Evolutionary conservation across 2,329 filamentous ascomycete genomes (phyloP).

Genomic region (Aspergillus awamori): DNA sequence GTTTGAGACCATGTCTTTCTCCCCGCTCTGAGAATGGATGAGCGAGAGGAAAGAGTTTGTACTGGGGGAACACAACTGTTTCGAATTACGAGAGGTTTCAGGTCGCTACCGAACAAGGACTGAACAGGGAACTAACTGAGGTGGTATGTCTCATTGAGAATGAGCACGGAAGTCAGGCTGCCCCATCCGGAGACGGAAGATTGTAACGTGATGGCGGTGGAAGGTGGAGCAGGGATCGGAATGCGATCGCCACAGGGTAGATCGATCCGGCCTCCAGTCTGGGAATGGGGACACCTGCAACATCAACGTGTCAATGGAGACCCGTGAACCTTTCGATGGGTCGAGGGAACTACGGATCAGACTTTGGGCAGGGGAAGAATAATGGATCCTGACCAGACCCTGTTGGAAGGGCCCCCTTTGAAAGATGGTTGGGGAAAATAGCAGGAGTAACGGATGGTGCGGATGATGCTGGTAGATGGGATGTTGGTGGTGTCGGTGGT

Average conservation of each 20-base stretch:
- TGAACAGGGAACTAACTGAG: slow-evolving; percentile 11
- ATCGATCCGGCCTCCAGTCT: slow-evolving; percentile 12
- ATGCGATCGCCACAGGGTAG: slow-evolving; percentile 18
- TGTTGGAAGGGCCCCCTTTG: not conserved
- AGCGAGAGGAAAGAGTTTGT: not conserved
- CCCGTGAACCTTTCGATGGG: not conserved
- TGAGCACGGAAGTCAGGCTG: not conserved
- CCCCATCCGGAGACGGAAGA: not conserved
- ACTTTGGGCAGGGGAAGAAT: not conserved
- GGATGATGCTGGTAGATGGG: not conserved
- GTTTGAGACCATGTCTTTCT: slow-evolving; percentile 18
- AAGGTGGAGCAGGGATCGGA: slow-evolving; percentile 16
- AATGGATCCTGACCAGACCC: slow-evolving; percentile 6
- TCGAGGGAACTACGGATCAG: slow-evolving; percentile 1
- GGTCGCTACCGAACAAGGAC: not conserved
- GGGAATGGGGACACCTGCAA: slow-evolving; percentile 11
- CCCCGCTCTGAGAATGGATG: not conserved
- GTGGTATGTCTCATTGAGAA: slow-evolving; percentile 23
- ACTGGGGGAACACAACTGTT: not conserved
- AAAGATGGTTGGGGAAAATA: not conserved
- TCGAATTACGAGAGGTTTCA: slow-evolving; percentile 2
- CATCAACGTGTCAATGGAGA: slow-evolving; percentile 17
- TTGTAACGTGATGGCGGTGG: slow-evolving; percentile 1
- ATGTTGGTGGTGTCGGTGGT: not conserved
- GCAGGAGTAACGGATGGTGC: not conserved